Conservation (phyloP, 139 green algal species). For the Tetradesmus obliquus region DNA sequence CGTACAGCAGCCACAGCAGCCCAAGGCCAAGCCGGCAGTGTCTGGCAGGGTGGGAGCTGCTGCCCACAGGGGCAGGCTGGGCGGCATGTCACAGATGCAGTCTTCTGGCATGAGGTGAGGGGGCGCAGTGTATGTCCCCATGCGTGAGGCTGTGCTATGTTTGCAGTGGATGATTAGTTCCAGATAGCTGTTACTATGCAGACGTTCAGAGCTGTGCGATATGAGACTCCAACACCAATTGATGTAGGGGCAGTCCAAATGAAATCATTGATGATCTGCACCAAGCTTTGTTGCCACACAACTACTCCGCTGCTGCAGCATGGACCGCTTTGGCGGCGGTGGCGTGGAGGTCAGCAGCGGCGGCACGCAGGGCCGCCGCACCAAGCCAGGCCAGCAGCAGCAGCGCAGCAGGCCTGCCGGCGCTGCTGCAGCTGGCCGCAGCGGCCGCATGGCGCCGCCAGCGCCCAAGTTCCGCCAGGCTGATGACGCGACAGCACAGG, state of each 20-base stretch:
- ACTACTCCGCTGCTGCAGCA: not conserved
- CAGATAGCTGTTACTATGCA: not conserved
- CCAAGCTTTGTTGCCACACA: too few relatives aligned
- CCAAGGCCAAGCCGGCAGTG: not conserved
- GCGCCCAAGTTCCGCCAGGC: constrained; percentile 8
- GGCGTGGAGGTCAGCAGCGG: constrained; percentile 32
- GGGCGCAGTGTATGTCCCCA: not conserved
- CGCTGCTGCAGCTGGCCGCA: not conserved
- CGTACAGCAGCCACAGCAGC: constrained; percentile 8
- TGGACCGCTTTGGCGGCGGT: constrained; percentile 3
- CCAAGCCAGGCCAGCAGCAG: not conserved
- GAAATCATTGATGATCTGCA: not conserved
- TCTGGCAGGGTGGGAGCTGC: not conserved
- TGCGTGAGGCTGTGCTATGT: too few relatives aligned
- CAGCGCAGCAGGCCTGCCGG: not conserved
- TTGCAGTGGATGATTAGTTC: too few relatives aligned
- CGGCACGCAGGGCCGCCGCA: not conserved
- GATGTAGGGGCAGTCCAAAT: not conserved
- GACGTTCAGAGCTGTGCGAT: not conserved
- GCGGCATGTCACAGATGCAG: constrained; percentile 24
- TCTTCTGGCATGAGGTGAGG: constrained; percentile 31
- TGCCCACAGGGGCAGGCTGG: not conserved
- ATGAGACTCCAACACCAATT: not conserved
- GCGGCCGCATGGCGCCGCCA: constrained; percentile 8
- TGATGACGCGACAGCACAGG: not conserved